phyloP scores from a whole-genome alignment of 208 protist genomes.

The Trypanosoma brucei region DNA sequence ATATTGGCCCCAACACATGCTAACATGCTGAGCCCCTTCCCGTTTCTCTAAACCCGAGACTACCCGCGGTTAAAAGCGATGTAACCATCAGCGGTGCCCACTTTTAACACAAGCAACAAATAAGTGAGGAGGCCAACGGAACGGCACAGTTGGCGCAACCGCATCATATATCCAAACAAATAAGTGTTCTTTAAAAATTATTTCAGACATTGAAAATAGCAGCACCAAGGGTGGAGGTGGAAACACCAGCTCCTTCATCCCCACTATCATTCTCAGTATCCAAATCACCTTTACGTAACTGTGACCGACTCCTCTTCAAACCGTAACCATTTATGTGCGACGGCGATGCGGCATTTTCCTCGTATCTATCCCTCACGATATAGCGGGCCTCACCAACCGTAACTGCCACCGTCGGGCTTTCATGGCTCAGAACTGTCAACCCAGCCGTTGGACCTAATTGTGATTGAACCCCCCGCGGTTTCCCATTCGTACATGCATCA shows the following conservation, averaged over 20 bases:
- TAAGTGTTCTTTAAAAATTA: neutral
- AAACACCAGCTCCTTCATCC: neutral
- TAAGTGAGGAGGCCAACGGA: too few species aligned
- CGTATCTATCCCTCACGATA: conserved; percentile 11
- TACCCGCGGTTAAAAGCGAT: too few species aligned
- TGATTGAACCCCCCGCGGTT: conserved; percentile 2
- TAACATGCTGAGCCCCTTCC: too few species aligned
- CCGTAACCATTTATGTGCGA: conserved; percentile 6
- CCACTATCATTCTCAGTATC: conserved; percentile 11
- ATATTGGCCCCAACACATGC: too few species aligned
- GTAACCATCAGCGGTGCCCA: too few species aligned
- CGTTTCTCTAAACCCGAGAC: too few species aligned
- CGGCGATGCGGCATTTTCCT: conserved; percentile 4
- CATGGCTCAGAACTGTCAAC: conserved; percentile 19
- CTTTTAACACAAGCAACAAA: too few species aligned
- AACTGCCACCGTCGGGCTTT: neutral
- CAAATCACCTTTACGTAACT: conserved; percentile 11
- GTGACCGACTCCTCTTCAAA: conserved; percentile 17
- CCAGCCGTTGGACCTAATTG: conserved; percentile 29
- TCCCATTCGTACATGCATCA: neutral
- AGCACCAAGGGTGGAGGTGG: neutral
- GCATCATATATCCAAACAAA: too few species aligned
- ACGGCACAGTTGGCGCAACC: too few species aligned
- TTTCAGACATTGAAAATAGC: neutral
- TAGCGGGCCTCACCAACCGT: conserved; percentile 1